These are phyloP conservation scores for Mycena leptocephala DNA, from an alignment of 768 basidiomycete genomes.

Conservation along the genomic window DNA sequence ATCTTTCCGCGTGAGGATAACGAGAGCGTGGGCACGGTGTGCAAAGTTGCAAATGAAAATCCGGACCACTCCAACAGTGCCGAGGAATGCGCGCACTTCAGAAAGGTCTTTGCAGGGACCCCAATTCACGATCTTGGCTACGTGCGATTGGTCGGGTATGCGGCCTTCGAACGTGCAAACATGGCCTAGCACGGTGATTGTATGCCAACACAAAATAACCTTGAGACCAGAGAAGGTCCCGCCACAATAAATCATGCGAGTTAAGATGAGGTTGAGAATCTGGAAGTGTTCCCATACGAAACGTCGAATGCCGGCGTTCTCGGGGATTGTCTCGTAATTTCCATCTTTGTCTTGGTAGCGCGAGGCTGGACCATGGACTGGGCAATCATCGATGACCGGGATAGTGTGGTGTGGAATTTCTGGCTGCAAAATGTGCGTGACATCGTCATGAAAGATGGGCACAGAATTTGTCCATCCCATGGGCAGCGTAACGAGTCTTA, in stretches of 20 bases:
- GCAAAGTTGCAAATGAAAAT: too few relatives aligned
- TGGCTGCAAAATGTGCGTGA: too few relatives aligned
- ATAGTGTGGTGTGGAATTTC: too few relatives aligned
- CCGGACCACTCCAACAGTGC: too few relatives aligned
- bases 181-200: constrained; percentile 50
- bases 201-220: constrained; percentile 24
- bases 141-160: constrained; percentile 40
- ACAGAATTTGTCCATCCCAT: too few relatives aligned
- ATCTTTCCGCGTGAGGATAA: too few relatives aligned
- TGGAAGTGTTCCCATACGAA: constrained; percentile 51
- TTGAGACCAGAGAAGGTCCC: constrained; percentile 46
- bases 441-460: too few relatives aligned
- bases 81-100: too few relatives aligned
- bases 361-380: constrained; percentile 5
- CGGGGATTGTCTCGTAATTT: constrained; percentile 34
- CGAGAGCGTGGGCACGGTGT: too few relatives aligned
- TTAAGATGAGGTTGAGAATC: too few relatives aligned
- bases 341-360: background rate
- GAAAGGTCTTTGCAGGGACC: too few relatives aligned
- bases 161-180: constrained; percentile 47
- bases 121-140: constrained; percentile 40
- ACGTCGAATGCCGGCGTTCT: constrained; percentile 45
- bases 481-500: too few relatives aligned
- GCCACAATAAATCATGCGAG: constrained; percentile 44
- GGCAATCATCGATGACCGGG: constrained; percentile 18